Percentiles rank a stretch among this genome's conserved stretches.
Evolutionary conservation across 176 grass and related monocot species (phyloP).

Genomic region (Typha latifolia): DNA sequence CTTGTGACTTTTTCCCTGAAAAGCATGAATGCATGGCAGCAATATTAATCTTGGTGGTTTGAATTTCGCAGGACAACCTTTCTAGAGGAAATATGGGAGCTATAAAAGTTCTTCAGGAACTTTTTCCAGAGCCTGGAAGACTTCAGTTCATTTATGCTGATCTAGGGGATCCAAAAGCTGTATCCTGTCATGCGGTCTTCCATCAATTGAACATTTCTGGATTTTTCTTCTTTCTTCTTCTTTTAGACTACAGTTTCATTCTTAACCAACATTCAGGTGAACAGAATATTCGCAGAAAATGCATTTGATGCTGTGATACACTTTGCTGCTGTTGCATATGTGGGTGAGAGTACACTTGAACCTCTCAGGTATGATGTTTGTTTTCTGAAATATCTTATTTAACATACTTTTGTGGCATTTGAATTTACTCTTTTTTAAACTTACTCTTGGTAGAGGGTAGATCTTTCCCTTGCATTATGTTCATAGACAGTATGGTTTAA

Average conservation of each 20-base stretch:
- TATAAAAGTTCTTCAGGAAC: constrained; percentile 53
- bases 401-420: neutral
- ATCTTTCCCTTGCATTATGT: too few species aligned
- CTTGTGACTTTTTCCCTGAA: neutral
- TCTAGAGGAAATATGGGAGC: constrained; percentile 96
- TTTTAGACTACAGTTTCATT: neutral
- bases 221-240: neutral
- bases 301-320: constrained; percentile 97
- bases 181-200: constrained; percentile 38
- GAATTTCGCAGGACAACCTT: constrained; percentile 70
- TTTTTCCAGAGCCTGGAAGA: constrained; percentile 81
- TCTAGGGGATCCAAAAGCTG: constrained; percentile 75
- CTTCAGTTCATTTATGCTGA: constrained; percentile 98
- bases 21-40: neutral
- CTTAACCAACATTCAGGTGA: constrained; percentile 43
- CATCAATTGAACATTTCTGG: neutral
- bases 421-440: too few species aligned
- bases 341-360: constrained; percentile 92
- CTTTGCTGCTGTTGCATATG: constrained; percentile 98
- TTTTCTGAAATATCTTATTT: neutral
- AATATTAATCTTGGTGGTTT: constrained; percentile 13
- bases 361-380: constrained; percentile 63
- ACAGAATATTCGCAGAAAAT: constrained; percentile 89
- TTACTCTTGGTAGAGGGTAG: too few species aligned
- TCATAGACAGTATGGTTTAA: too few species aligned